phyloP scores from a whole-genome alignment of 768 basidiomycete genomes.

The Russula olivacea region DNA sequence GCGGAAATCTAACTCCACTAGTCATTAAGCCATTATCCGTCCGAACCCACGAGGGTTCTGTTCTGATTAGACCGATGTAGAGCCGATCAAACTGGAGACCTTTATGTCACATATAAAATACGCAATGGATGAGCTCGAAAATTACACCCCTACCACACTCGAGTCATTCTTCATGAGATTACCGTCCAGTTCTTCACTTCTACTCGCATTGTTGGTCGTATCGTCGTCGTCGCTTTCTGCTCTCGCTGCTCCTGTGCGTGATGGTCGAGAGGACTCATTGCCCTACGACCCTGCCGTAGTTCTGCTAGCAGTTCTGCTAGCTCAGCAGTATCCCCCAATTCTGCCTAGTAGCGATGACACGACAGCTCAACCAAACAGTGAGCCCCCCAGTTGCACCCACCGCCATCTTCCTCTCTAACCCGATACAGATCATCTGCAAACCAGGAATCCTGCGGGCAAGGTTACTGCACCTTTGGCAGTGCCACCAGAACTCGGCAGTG shows the following conservation, averaged over 20 bases:
- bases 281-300: neutral
- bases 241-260: constrained; percentile 30
- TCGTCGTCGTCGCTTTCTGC: constrained; percentile 28
- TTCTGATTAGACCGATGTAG: neutral
- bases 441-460: neutral
- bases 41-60: neutral
- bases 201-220: constrained; percentile 32
- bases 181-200: constrained; percentile 31
- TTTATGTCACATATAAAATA: constrained; percentile 6
- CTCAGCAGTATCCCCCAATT: neutral
- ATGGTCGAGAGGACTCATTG: neutral
- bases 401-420: neutral
- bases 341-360: constrained; percentile 8
- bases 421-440: neutral
- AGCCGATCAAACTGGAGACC: too few relatives aligned
- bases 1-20: neutral
- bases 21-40: too few relatives aligned
- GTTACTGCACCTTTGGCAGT: neutral
- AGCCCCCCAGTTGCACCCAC: neutral
- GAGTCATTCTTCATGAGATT: constrained; percentile 29
- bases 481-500: neutral
- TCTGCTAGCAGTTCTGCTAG: too few relatives aligned
- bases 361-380: neutral
- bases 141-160: constrained; percentile 1
- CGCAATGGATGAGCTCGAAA: neutral